phyloP scores from a whole-genome alignment of 192 early-diverging fungal species.

The Lobosporangium transversale region DNA sequence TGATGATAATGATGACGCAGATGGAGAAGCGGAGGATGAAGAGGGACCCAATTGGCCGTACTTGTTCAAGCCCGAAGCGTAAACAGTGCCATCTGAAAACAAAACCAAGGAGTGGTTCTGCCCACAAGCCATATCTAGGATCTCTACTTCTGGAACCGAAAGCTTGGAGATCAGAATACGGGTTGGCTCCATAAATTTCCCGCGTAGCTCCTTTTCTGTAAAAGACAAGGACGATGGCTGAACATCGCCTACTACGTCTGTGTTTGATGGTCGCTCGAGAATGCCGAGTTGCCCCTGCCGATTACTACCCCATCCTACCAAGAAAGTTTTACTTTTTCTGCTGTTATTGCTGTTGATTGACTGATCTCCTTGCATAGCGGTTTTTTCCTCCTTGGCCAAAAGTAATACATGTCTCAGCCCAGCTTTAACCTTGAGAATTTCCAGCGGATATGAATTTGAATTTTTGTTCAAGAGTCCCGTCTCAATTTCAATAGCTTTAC shows the following conservation, averaged over 20 bases:
- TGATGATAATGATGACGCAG: slow-evolving; percentile 7
- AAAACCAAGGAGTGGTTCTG: slow-evolving; percentile 69
- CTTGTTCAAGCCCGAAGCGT: slow-evolving; percentile 69
- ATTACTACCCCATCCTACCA: slow-evolving; percentile 66
- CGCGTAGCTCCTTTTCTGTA: slow-evolving; percentile 27
- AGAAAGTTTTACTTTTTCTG: background rate
- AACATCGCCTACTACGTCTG: too few species aligned
- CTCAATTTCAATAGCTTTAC: slow-evolving; percentile 13
- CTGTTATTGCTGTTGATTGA: background rate
- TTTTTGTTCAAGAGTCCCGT: background rate
- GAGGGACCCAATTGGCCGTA: slow-evolving; percentile 68
- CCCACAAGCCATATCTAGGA: slow-evolving; percentile 70
- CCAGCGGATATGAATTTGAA: background rate
- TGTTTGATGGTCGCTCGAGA: slow-evolving; percentile 2
- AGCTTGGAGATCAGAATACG: slow-evolving; percentile 13
- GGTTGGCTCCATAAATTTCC: slow-evolving; percentile 47
- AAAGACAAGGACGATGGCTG: background rate
- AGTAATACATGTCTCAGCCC: slow-evolving; percentile 74
- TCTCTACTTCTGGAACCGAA: slow-evolving; percentile 5
- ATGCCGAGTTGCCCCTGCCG: slow-evolving; percentile 67
- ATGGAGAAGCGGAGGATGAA: background rate
- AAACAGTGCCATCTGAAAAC: slow-evolving; percentile 56
- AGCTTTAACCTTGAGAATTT: slow-evolving; percentile 63
- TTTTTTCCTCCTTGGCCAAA: slow-evolving; percentile 45
- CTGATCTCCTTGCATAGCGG: slow-evolving; percentile 1